A percentile compares a stretch with the other conserved stretches of the same genome.
phyloP scores from a whole-genome alignment of 2,329 filamentous ascomycete genomes.

The Nemania serpens region DNA sequence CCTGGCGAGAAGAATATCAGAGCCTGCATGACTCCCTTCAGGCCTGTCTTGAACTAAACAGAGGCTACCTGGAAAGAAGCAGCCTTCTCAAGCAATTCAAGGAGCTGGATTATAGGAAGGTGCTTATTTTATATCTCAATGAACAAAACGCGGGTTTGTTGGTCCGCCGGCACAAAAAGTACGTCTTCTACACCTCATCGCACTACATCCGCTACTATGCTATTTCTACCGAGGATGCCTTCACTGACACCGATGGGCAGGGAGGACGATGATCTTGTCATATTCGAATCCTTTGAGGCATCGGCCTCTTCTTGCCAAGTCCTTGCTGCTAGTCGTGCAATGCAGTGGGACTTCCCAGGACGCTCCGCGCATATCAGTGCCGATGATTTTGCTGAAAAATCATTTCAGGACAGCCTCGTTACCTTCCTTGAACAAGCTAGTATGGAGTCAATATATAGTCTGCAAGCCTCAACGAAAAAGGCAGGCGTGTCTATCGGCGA shows the following conservation, averaged over 20 bases:
- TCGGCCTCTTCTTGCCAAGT: constrained; percentile 55
- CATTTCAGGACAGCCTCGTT: constrained; percentile 55
- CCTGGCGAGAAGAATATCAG: constrained; percentile 29
- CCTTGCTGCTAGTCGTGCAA: constrained; percentile 50
- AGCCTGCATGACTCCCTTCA: constrained; percentile 24
- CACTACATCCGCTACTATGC: background rate
- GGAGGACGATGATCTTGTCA: constrained; percentile 38
- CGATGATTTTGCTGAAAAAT: constrained; percentile 42
- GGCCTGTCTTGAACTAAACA: constrained; percentile 30
- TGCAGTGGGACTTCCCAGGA: constrained; percentile 63
- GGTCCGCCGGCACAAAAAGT: constrained; percentile 30
- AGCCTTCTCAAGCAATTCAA: constrained; percentile 25
- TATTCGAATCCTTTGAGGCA: constrained; percentile 63
- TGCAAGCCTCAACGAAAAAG: constrained; percentile 58
- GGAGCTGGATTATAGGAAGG: constrained; percentile 13
- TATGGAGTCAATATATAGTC: constrained; percentile 55
- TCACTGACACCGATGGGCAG: constrained; percentile 15
- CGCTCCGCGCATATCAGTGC: constrained; percentile 49
- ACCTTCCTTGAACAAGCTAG: constrained; percentile 61
- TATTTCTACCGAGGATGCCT: background rate
- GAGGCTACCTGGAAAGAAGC: constrained; percentile 29
- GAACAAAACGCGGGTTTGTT: constrained; percentile 38
- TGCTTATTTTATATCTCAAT: constrained; percentile 34
- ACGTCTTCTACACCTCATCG: constrained; percentile 6
- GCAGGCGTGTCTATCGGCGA: constrained; percentile 55